A percentile compares a stretch with the other conserved stretches of the same genome.
phyloP scores from a whole-genome alignment of 75 land plant species.

The Selaginella tamariscina region DNA sequence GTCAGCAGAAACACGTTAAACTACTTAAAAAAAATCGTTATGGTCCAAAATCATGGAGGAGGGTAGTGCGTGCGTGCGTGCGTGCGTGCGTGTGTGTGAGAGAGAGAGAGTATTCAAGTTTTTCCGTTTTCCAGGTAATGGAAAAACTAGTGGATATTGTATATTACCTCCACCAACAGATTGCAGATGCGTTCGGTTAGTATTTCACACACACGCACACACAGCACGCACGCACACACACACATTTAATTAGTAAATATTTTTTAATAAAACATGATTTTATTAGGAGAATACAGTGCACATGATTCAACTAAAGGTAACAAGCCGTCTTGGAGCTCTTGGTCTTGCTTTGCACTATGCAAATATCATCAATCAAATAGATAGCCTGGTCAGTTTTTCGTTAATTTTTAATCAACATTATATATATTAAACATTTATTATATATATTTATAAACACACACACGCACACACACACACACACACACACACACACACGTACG shows the following conservation, averaged over 20 bases:
- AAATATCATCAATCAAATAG: conserved; percentile 79
- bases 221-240: too few relatives aligned
- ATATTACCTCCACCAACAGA: conserved; percentile 47
- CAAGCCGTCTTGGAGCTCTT: conserved; percentile 28
- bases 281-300: background rate
- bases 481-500: too few relatives aligned
- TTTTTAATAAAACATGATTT: background rate
- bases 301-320: background rate
- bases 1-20: conserved; percentile 71
- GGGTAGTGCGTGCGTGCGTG: too few relatives aligned
- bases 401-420: background rate
- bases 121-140: conserved; percentile 55
- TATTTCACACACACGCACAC: too few relatives aligned
- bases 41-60: conserved; percentile 86
- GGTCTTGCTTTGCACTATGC: conserved; percentile 96
- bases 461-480: too few relatives aligned
- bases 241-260: too few relatives aligned
- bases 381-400: conserved; percentile 54
- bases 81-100: too few relatives aligned
- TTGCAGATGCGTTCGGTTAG: conserved; percentile 43
- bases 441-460: too few relatives aligned
- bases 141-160: conserved; percentile 81
- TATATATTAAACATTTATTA: too few relatives aligned
- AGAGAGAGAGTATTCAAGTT: too few relatives aligned
- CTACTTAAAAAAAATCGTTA: conserved; percentile 68